Conservation (phyloP, 2,329 filamentous ascomycete species). For the Canariomyces notabilis region DNA sequence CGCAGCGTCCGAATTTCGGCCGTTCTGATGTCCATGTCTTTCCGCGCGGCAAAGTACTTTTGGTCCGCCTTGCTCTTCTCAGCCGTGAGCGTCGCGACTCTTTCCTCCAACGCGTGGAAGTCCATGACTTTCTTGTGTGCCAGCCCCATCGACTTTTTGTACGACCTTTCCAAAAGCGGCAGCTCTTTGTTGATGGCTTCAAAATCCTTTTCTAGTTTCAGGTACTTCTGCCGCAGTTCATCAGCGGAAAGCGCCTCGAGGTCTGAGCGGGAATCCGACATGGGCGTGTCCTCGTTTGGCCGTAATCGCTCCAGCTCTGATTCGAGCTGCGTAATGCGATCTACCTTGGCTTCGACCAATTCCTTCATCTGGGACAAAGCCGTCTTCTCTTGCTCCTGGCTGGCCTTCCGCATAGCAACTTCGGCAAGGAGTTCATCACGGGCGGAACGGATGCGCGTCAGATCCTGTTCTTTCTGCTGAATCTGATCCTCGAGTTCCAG, state of each 20-base stretch:
- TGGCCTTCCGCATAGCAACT: conserved; percentile 70
- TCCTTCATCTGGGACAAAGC: conserved; percentile 73
- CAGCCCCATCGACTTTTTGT: conserved; percentile 79
- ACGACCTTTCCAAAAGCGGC: conserved; percentile 82
- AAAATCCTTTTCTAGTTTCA: conserved; percentile 73
- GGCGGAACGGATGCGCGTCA: conserved; percentile 76
- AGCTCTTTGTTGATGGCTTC: conserved; percentile 81
- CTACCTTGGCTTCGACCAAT: conserved; percentile 70
- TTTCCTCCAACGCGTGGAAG: conserved; percentile 70
- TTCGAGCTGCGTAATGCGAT: conserved; percentile 76
- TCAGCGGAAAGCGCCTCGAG: conserved; percentile 60
- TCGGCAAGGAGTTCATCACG: conserved; percentile 85
- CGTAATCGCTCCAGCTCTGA: conserved; percentile 71
- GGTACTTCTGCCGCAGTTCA: conserved; percentile 68
- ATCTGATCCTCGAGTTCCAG: conserved; percentile 79
- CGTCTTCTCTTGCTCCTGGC: conserved; percentile 68
- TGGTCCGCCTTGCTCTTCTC: conserved; percentile 97
- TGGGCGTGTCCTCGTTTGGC: conserved; percentile 42
- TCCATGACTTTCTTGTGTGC: conserved; percentile 85
- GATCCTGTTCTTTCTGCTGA: conserved; percentile 73
- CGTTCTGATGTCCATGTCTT: conserved; percentile 81
- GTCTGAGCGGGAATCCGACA: conserved; percentile 41
- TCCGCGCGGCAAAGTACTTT: conserved; percentile 95
- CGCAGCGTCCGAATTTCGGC: conserved; percentile 74
- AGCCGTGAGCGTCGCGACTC: conserved; percentile 64